phyloP scores from a whole-genome alignment of 805 yeast genomes.

The Cyberlindnera petersonii region DNA sequence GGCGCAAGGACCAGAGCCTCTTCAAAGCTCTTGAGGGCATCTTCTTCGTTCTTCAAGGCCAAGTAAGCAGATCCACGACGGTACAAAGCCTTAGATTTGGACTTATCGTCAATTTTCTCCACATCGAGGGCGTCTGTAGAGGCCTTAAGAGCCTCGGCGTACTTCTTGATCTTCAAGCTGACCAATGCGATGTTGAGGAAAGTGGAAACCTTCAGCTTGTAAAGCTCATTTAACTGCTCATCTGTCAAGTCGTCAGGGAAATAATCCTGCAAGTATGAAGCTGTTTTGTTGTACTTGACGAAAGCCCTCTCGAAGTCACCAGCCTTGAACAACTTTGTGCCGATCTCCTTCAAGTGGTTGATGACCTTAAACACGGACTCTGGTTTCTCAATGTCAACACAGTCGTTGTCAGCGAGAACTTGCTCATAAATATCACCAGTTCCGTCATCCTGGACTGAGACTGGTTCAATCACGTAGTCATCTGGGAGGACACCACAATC shows the following conservation, averaged over 20 bases:
- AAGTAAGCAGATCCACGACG: slow-evolving; percentile 79
- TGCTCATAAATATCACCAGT: slow-evolving; percentile 85
- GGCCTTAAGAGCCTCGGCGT: slow-evolving; percentile 50
- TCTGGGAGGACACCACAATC: slow-evolving; percentile 76
- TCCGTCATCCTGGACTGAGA: slow-evolving; percentile 57
- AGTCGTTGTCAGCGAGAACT: slow-evolving; percentile 66
- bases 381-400: slow-evolving; percentile 55
- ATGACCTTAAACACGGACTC: slow-evolving; percentile 66
- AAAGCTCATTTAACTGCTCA: slow-evolving; percentile 46
- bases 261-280: slow-evolving; percentile 63
- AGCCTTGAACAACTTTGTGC: slow-evolving; percentile 69
- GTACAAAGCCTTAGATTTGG: slow-evolving; percentile 80
- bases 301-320: slow-evolving; percentile 55
- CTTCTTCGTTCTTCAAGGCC: slow-evolving; percentile 60
- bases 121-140: slow-evolving; percentile 65
- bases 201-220: slow-evolving; percentile 57
- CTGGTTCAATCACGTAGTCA: slow-evolving; percentile 47
- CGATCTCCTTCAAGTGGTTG: slow-evolving; percentile 64
- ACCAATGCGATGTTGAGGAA: slow-evolving; percentile 72
- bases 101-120: slow-evolving; percentile 51
- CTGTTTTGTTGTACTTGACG: slow-evolving; percentile 70
- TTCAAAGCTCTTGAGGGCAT: slow-evolving; percentile 62
- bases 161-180: slow-evolving; percentile 58
- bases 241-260: slow-evolving; percentile 65
- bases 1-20: slow-evolving; percentile 64